Percentiles rank a stretch among this genome's conserved stretches.
These are phyloP conservation scores for Ettlia oleoabundans DNA, from an alignment of 139 green algal genomes.

Conservation along the genomic window DNA sequence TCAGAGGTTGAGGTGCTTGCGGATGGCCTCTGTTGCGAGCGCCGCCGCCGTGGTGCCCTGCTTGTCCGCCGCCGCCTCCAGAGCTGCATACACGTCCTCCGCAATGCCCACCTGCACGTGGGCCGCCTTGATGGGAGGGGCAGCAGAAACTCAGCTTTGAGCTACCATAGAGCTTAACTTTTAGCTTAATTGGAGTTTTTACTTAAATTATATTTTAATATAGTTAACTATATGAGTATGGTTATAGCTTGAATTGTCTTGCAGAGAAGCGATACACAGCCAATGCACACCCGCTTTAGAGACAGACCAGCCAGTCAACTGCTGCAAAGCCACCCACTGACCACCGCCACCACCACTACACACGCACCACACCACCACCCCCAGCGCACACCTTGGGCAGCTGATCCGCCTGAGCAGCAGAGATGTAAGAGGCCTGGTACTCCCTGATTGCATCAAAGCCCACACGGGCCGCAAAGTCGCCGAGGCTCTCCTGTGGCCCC, in stretches of 20 bases:
- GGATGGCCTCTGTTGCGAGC: slow-evolving; percentile 45
- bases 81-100: slow-evolving; percentile 55
- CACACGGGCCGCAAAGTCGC: slow-evolving; percentile 85
- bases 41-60: slow-evolving; percentile 23
- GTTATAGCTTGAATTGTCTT: too few relatives aligned
- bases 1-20: slow-evolving; percentile 26
- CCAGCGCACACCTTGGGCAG: slow-evolving; percentile 27
- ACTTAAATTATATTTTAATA: too few relatives aligned
- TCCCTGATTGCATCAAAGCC: slow-evolving; percentile 60
- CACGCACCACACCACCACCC: too few relatives aligned
- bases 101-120: slow-evolving; percentile 36
- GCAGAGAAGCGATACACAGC: too few relatives aligned
- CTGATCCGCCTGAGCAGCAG: slow-evolving; percentile 2
- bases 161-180: too few relatives aligned
- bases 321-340: too few relatives aligned
- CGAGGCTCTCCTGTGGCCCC: slow-evolving; percentile 78
- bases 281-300: too few relatives aligned
- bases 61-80: slow-evolving; percentile 60
- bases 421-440: slow-evolving; percentile 59
- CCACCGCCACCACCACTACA: too few relatives aligned
- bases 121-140: background rate
- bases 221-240: too few relatives aligned
- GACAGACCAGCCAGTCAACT: too few relatives aligned
- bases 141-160: background rate
- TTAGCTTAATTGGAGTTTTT: too few relatives aligned